Conservation (phyloP, 192 early-diverging fungal genomes). For the Backusella liffmaniae region DNA sequence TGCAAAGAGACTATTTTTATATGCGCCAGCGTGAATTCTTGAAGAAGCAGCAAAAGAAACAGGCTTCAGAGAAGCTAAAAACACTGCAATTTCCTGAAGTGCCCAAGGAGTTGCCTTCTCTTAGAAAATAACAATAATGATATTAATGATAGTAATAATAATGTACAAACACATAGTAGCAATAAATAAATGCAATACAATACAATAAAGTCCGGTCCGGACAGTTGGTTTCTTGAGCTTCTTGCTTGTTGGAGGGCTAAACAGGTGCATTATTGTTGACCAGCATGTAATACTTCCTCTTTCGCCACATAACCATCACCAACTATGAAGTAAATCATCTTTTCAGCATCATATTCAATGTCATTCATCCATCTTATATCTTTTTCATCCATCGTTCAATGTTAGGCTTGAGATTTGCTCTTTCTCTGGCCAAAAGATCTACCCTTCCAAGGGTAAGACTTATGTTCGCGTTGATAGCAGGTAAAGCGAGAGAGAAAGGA, state of each 20-base stretch:
- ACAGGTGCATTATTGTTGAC: not conserved
- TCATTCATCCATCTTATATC: conserved; percentile 12
- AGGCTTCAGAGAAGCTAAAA: conserved; percentile 38
- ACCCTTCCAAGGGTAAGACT: conserved; percentile 94
- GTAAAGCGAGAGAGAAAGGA: conserved; percentile 42
- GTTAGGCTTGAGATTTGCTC: conserved; percentile 84
- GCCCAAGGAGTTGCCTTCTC: conserved; percentile 28
- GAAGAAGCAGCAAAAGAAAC: conserved; percentile 40
- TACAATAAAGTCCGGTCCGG: not conserved
- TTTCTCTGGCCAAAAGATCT: conserved; percentile 98
- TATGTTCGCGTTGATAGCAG: conserved; percentile 88
- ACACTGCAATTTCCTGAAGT: conserved; percentile 46
- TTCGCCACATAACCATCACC: conserved; percentile 6
- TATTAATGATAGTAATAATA: too few species aligned
- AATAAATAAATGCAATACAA: not conserved
- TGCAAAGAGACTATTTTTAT: conserved; percentile 50
- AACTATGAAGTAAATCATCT: conserved; percentile 11
- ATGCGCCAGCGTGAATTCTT: conserved; percentile 42
- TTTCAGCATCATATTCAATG: not conserved
- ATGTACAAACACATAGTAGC: not conserved
- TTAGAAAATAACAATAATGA: not conserved
- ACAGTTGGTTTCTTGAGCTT: not conserved
- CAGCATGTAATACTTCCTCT: conserved; percentile 5
- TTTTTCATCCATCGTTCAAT: not conserved
- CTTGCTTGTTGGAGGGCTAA: not conserved